phyloP scores from a whole-genome alignment of 768 basidiomycete genomes.

The Boletus barrowsii region DNA sequence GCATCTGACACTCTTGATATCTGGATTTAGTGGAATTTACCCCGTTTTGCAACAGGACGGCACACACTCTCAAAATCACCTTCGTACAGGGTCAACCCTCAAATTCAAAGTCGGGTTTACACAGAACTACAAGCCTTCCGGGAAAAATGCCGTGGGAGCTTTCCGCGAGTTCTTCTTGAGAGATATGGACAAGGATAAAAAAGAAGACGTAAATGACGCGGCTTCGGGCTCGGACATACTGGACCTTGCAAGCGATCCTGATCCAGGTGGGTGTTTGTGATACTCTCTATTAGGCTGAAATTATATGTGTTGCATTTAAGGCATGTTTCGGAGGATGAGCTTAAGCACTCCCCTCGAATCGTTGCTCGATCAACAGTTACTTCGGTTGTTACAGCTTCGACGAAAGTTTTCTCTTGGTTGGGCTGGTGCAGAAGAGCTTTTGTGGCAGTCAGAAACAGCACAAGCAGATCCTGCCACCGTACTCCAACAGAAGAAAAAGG shows the following conservation, averaged over 20 bases:
- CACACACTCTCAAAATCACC: conserved; percentile 34
- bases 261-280: not conserved
- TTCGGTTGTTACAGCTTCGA: conserved; percentile 51
- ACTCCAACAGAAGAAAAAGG: conserved; percentile 31
- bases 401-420: conserved; percentile 56
- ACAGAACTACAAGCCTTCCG: conserved; percentile 55
- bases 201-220: not conserved
- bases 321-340: conserved; percentile 57
- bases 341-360: conserved; percentile 62
- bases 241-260: not conserved
- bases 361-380: conserved; percentile 54
- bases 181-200: conserved; percentile 28
- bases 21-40: conserved; percentile 51
- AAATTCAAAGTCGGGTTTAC: conserved; percentile 65
- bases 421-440: conserved; percentile 63
- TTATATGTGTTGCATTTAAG: conserved; percentile 32
- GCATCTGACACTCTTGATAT: conserved; percentile 64
- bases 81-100: conserved; percentile 34
- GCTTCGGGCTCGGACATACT: not conserved
- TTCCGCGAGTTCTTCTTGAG: conserved; percentile 48
- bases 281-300: conserved; percentile 15
- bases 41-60: conserved; percentile 50
- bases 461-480: conserved; percentile 43
- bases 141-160: conserved; percentile 45
- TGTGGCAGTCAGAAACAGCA: conserved; percentile 41